Conservation (phyloP, 2,329 filamentous ascomycete species). For the Clarireedia monteithiana region DNA sequence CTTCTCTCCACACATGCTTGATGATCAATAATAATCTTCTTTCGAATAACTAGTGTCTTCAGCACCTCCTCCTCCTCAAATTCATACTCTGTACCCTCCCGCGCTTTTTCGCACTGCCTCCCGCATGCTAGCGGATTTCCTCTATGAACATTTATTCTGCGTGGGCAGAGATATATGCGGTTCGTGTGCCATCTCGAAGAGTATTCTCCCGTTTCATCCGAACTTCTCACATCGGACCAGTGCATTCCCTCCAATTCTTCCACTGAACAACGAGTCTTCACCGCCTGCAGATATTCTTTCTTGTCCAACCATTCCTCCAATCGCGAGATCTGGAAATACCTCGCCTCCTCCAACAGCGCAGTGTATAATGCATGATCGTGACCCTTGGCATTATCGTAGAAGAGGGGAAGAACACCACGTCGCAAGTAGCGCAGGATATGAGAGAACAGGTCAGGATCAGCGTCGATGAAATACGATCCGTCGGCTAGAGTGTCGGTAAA, state of each 20-base stretch:
- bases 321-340: conserved; percentile 28
- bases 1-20: background rate
- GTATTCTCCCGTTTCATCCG: conserved; percentile 1
- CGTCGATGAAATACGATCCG: conserved; percentile 33
- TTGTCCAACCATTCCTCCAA: conserved; percentile 27
- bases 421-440: conserved; percentile 32
- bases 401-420: conserved; percentile 28
- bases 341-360: conserved; percentile 28
- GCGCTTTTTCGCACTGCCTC: background rate
- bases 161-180: conserved; percentile 35
- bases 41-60: background rate
- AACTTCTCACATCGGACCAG: background rate
- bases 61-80: background rate
- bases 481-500: conserved; percentile 24
- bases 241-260: background rate
- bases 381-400: conserved; percentile 25
- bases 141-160: conserved; percentile 17
- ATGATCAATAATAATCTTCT: background rate
- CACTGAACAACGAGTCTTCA: background rate
- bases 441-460: conserved; percentile 30
- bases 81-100: background rate
- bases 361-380: conserved; percentile 32
- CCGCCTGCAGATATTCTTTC: conserved; percentile 8
- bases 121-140: background rate
- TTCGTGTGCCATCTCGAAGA: conserved; percentile 23